These are phyloP conservation scores for Chytriomyces hyalinus DNA, from an alignment of 192 early-diverging fungal species.

Conservation along the genomic window DNA sequence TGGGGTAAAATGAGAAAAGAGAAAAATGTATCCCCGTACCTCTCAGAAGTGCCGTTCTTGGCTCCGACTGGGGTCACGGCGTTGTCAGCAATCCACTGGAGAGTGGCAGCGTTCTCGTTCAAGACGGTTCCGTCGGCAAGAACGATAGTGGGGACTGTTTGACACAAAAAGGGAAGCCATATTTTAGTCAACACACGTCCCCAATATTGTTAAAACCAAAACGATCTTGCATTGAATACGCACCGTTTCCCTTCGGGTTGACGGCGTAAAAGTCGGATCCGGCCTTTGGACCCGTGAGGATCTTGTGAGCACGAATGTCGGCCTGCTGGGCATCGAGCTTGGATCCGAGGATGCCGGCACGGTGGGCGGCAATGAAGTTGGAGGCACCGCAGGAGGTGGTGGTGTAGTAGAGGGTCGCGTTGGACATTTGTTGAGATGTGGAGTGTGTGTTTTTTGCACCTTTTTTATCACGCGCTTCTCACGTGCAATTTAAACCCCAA, in stretches of 20 bases:
- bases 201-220: too few relatives aligned
- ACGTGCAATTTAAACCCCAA: too few relatives aligned
- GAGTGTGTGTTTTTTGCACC: background rate
- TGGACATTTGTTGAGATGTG: background rate
- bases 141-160: slow-evolving; percentile 33
- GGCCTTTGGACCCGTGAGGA: slow-evolving; percentile 29
- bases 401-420: slow-evolving; percentile 39
- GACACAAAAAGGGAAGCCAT: too few relatives aligned
- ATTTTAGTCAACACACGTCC: too few relatives aligned
- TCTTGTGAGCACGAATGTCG: slow-evolving; percentile 33
- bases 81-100: slow-evolving; percentile 42
- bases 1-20: too few relatives aligned
- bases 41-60: background rate
- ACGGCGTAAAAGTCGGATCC: slow-evolving; percentile 34
- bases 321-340: slow-evolving; percentile 36
- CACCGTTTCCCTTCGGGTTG: slow-evolving; percentile 44
- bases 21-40: background rate
- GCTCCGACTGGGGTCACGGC: background rate
- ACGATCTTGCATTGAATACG: too few relatives aligned
- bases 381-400: slow-evolving; percentile 39
- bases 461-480: background rate
- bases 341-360: slow-evolving; percentile 29
- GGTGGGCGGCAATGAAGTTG: slow-evolving; percentile 38
- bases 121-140: slow-evolving; percentile 39
- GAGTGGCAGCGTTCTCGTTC: slow-evolving; percentile 40